Percentiles rank a stretch among this genome's conserved stretches.
These are phyloP conservation scores for Darksidea phi DNA, from an alignment of 495 filamentous ascomycete species.

Conservation along the genomic window DNA sequence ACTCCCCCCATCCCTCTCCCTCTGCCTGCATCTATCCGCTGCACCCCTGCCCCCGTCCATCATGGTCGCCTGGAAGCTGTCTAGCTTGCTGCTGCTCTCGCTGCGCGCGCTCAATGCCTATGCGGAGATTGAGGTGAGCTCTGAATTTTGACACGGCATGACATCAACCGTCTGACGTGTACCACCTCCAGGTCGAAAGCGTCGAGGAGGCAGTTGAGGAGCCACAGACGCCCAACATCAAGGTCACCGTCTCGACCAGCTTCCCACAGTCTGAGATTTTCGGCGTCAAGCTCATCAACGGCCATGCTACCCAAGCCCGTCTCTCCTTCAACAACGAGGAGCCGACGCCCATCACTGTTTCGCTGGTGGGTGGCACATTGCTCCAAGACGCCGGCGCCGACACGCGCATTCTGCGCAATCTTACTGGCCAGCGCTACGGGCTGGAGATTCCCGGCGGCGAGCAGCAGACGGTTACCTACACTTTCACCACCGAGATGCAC, in stretches of 20 bases:
- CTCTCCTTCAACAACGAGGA: constrained; percentile 84
- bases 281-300: constrained; percentile 93
- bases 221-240: constrained; percentile 55
- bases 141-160: constrained; percentile 13
- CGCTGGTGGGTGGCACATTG: constrained; percentile 76
- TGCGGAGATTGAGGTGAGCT: constrained; percentile 61
- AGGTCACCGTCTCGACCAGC: constrained; percentile 69
- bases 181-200: constrained; percentile 46
- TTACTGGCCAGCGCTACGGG: constrained; percentile 73
- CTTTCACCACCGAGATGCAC: constrained; percentile 87
- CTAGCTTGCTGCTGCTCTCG: constrained; percentile 67
- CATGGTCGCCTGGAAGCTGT: constrained; percentile 73
- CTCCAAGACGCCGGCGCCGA: constrained; percentile 48
- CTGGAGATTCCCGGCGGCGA: constrained; percentile 75
- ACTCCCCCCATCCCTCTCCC: background rate
- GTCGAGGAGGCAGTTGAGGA: constrained; percentile 41
- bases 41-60: constrained; percentile 1
- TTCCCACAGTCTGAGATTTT: constrained; percentile 92
- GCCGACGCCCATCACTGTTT: constrained; percentile 67
- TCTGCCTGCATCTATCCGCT: constrained; percentile 5
- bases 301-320: constrained; percentile 77
- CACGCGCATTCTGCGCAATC: constrained; percentile 69
- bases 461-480: constrained; percentile 73
- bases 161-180: constrained; percentile 36
- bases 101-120: constrained; percentile 65